These are phyloP conservation scores for Aureobasidium musti DNA, from an alignment of 2,329 filamentous ascomycete species.

Conservation along the genomic window DNA sequence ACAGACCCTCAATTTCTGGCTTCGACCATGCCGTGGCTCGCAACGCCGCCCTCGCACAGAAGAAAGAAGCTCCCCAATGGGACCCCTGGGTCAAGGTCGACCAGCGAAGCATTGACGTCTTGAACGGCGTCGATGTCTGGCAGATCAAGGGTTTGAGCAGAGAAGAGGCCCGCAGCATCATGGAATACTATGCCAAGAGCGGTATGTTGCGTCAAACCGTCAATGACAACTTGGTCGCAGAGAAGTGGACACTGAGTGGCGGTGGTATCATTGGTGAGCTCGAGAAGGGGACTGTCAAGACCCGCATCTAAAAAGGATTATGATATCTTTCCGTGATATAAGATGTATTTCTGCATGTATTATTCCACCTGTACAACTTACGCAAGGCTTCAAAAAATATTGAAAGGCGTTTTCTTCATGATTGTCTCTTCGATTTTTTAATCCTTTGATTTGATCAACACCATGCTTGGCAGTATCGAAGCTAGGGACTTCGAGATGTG, in stretches of 20 bases:
- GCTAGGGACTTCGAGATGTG: neutral
- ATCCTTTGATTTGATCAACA: neutral
- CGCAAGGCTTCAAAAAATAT: neutral
- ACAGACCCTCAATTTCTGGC: constrained; percentile 64
- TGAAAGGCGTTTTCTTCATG: neutral
- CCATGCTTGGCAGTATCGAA: neutral
- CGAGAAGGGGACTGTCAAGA: constrained; percentile 62
- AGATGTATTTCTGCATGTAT: constrained; percentile 25
- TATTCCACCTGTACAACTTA: constrained; percentile 14
- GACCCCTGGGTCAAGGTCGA: constrained; percentile 58
- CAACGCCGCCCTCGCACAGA: constrained; percentile 36
- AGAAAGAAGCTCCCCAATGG: constrained; percentile 48
- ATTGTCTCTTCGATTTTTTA: neutral
- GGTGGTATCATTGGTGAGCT: constrained; percentile 83
- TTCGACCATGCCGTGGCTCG: constrained; percentile 53
- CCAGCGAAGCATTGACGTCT: constrained; percentile 51
- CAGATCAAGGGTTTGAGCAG: constrained; percentile 69
- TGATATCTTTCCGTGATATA: neutral
- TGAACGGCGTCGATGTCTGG: constrained; percentile 51
- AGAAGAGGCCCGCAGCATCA: constrained; percentile 71
- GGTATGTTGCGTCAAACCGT: constrained; percentile 73
- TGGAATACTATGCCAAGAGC: constrained; percentile 93
- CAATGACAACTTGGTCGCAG: constrained; percentile 68
- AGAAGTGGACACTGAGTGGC: constrained; percentile 82
- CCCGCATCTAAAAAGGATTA: constrained; percentile 4